phyloP scores from a whole-genome alignment of 2,329 filamentous ascomycete genomes.

The Fusarium gaditjirri region DNA sequence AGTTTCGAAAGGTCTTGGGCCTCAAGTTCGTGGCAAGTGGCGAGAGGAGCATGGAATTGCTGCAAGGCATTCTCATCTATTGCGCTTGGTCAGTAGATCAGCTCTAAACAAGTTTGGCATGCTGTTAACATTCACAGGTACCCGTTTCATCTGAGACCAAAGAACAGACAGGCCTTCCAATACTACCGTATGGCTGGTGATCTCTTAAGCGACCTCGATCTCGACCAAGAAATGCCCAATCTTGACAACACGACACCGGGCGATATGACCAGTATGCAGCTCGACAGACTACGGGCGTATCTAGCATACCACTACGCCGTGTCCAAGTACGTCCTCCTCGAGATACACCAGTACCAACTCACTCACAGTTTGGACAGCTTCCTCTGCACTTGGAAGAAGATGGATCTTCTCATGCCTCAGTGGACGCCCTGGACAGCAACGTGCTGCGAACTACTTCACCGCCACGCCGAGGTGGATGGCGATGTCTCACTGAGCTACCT shows the following conservation, averaged over 20 bases:
- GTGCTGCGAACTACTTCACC: slow-evolving; percentile 58
- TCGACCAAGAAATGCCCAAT: slow-evolving; percentile 53
- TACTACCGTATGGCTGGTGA: slow-evolving; percentile 65
- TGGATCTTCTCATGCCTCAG: slow-evolving; percentile 43
- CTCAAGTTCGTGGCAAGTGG: slow-evolving; percentile 67
- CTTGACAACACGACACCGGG: background rate
- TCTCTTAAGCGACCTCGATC: slow-evolving; percentile 60
- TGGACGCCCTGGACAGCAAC: slow-evolving; percentile 57
- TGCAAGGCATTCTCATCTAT: slow-evolving; percentile 68
- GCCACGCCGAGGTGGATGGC: slow-evolving; percentile 48
- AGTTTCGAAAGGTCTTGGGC: slow-evolving; percentile 66
- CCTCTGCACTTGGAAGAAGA: slow-evolving; percentile 52
- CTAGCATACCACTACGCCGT: slow-evolving; percentile 57
- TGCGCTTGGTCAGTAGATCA: slow-evolving; percentile 60
- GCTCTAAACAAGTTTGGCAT: no score
- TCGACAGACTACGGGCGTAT: slow-evolving; percentile 59
- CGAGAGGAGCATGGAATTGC: slow-evolving; percentile 65
- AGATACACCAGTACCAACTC: background rate
- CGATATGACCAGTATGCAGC: slow-evolving; percentile 36
- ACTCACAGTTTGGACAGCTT: slow-evolving; percentile 48
- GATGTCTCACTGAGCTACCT: slow-evolving; percentile 59
- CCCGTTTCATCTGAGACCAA: slow-evolving; percentile 64
- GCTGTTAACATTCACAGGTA: slow-evolving; percentile 54
- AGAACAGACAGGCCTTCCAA: slow-evolving; percentile 60
- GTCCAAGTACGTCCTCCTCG: slow-evolving; percentile 51